Evolutionary conservation across 2,329 filamentous ascomycete genomes (phyloP), one percentile per base, ranked within the genome.

Genomic region (Trichoderma sp.): DNA sequence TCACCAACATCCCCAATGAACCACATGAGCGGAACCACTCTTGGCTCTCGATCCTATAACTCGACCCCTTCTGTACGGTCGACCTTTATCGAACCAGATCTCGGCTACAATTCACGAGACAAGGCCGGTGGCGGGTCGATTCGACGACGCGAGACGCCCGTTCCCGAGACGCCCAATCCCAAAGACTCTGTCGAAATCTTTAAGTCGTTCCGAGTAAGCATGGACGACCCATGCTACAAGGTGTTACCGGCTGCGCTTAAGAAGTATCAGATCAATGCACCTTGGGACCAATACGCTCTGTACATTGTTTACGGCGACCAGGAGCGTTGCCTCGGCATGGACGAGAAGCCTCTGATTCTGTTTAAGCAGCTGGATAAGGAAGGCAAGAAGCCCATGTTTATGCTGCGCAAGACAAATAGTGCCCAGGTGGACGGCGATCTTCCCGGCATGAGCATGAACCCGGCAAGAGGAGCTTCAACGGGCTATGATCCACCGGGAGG

Each of bases 241-340:
- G 96, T 99, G 32, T 87, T 99, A 2, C 96, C 96, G 1, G 96
- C 97, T 18, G 96, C 96, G 3, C 88, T 99, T 21, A 97, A 97
- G 80, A 97, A 98, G 81, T 99, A 99, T 83, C 96, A 98, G 79
- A 99, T 99, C 84, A 95, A 97, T 76, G 95, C 95, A 26, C 95
- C 97, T 65, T 98, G 95, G 93, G 93, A 97, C 76, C 94, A 98
- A 79, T 99, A 99, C 80, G 95, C 96, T 0, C 85, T 99, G 36
- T 99, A 98, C 80, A 99, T 99, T 80, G 96, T 99, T 4, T 97
- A 98, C 77, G 96, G 96, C n/a, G 95, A 98, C 78, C 94, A 98
- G 82, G 96, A 99, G 83, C 91, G 96, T 15, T 98, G 95, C 80
- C 83, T 99, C 47, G 94, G 93, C 1, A 85, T 97, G 75, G 92